Conservation (phyloP, 371 early-diverging fungal species). For the Apophysomyces trapeziformis region DNA sequence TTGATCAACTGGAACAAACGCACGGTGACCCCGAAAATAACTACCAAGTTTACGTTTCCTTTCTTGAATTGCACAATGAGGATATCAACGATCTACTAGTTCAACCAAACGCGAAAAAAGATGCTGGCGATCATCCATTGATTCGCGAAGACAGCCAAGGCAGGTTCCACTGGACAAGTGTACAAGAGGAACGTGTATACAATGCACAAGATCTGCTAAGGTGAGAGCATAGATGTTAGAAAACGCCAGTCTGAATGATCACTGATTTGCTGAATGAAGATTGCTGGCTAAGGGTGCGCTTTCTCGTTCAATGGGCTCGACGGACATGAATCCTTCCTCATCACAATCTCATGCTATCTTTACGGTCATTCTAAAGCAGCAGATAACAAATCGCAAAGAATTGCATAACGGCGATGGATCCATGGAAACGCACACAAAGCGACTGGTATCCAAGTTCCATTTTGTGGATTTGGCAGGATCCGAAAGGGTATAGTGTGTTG, state of each 20-base stretch:
- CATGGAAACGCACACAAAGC: neutral
- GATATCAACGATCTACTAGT: constrained; percentile 77
- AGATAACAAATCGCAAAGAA: constrained; percentile 45
- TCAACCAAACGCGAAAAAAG: constrained; percentile 30
- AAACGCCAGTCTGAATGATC: neutral
- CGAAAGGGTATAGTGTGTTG: constrained; percentile 89
- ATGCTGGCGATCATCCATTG: constrained; percentile 3
- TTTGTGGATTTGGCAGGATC: constrained; percentile 99
- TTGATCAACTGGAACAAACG: constrained; percentile 32
- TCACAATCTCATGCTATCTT: constrained; percentile 99
- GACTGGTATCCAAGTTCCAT: constrained; percentile 83
- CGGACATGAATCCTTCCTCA: constrained; percentile 96
- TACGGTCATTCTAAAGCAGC: constrained; percentile 80
- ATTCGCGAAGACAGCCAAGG: constrained; percentile 90
- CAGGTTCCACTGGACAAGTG: constrained; percentile 88
- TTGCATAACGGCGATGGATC: neutral
- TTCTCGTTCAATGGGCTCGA: constrained; percentile 91
- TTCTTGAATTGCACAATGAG: constrained; percentile 95
- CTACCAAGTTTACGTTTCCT: constrained; percentile 68
- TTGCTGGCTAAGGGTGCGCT: constrained; percentile 76
- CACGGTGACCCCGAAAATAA: constrained; percentile 35
- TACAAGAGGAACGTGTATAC: constrained; percentile 71
- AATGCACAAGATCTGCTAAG: constrained; percentile 72
- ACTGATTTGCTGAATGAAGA: constrained; percentile 57
- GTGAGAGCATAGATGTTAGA: constrained; percentile 1